These are phyloP conservation scores for Talaromyces pinophilus DNA, from an alignment of 2,329 filamentous ascomycete genomes.

Conservation along the genomic window DNA sequence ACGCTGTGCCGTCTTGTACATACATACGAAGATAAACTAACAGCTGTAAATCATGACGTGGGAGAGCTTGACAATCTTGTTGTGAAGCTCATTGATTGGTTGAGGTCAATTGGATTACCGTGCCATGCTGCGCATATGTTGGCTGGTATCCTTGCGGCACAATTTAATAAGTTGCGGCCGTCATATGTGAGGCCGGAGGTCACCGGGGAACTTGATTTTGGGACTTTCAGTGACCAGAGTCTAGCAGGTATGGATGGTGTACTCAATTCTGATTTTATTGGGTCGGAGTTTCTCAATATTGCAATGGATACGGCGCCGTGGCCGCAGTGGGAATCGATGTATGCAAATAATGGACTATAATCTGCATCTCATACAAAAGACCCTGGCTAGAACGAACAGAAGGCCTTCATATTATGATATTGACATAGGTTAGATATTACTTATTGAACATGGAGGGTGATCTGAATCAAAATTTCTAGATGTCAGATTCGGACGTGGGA, in stretches of 20 bases:
- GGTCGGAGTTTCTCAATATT: slow-evolving; percentile 17
- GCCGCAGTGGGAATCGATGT: slow-evolving; percentile 15
- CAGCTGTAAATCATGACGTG: slow-evolving; percentile 36
- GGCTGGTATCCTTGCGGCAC: slow-evolving; percentile 39
- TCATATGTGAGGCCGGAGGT: not conserved
- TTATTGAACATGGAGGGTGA: too few relatives aligned
- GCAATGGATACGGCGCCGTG: slow-evolving; percentile 12
- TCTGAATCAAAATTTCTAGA: too few relatives aligned
- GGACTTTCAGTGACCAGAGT: not conserved
- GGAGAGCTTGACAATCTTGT: slow-evolving; percentile 39
- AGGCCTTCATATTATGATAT: too few relatives aligned
- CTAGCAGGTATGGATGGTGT: not conserved
- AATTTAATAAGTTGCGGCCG: slow-evolving; percentile 18
- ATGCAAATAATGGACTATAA: not conserved
- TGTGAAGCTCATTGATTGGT: slow-evolving; percentile 41
- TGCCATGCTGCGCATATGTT: slow-evolving; percentile 47
- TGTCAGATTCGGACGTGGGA: too few relatives aligned
- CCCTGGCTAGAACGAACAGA: too few relatives aligned
- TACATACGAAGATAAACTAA: slow-evolving; percentile 38
- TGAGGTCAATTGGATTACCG: slow-evolving; percentile 45
- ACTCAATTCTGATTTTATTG: slow-evolving; percentile 8
- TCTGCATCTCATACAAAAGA: too few relatives aligned
- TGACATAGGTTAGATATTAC: too few relatives aligned
- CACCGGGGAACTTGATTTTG: not conserved
- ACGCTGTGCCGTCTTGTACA: slow-evolving; percentile 35